Percentiles rank a stretch among this genome's conserved stretches.
Evolutionary conservation across 768 basidiomycete genomes (phyloP).

Genomic region (Termitomyces sp.): DNA sequence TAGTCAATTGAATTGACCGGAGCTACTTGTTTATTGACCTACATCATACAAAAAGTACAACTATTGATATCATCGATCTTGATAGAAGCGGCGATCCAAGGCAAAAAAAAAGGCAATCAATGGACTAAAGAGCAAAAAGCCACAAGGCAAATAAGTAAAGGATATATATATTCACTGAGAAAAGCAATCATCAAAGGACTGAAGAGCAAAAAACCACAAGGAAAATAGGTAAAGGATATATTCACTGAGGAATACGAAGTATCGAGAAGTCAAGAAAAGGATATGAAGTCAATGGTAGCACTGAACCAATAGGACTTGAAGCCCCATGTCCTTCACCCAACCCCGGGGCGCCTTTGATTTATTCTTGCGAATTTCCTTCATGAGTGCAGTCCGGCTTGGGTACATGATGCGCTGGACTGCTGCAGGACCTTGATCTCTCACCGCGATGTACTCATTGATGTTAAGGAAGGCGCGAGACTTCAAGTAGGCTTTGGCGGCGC

Average conservation of each 20-base stretch:
- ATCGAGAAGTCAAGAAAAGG: not conserved
- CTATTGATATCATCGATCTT: not conserved
- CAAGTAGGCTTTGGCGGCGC: constrained; percentile 61
- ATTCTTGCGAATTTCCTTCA: constrained; percentile 48
- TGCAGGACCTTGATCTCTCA: constrained; percentile 55
- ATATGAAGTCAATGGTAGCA: constrained; percentile 29
- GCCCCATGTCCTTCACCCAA: constrained; percentile 60
- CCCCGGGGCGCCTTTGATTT: constrained; percentile 37
- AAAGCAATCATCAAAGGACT: not conserved
- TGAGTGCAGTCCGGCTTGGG: constrained; percentile 53
- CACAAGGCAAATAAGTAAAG: not conserved
- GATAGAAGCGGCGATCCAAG: not conserved
- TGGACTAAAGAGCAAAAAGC: not conserved
- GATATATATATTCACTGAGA: not conserved
- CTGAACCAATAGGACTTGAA: constrained; percentile 57
- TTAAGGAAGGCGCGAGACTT: constrained; percentile 67
- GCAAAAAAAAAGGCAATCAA: too few relatives aligned
- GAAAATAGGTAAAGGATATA: not conserved
- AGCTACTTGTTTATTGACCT: not conserved
- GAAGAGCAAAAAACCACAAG: not conserved
- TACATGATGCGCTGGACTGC: constrained; percentile 59
- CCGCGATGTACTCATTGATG: constrained; percentile 66
- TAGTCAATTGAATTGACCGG: not conserved
- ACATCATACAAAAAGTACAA: not conserved
- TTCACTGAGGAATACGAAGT: not conserved